These are phyloP conservation scores for Xerophyta viscosa DNA, from an alignment of 106 monocot species.

Conservation along the genomic window DNA sequence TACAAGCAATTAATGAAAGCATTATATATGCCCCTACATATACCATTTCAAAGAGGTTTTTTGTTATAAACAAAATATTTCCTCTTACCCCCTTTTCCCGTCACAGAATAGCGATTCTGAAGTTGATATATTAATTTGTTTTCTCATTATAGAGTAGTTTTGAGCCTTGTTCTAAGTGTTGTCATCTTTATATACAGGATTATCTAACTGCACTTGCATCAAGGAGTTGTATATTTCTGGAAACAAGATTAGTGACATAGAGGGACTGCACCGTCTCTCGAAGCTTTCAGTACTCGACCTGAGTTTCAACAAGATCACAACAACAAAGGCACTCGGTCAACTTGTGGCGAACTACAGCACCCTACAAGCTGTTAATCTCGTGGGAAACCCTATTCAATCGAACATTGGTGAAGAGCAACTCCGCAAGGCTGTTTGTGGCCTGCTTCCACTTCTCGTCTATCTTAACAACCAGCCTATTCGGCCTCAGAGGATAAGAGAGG, in stretches of 20 bases:
- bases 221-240: slow-evolving; percentile 91
- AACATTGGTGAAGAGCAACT: slow-evolving; percentile 86
- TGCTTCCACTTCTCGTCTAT: slow-evolving; percentile 60
- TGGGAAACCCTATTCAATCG: slow-evolving; percentile 77
- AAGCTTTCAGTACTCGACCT: slow-evolving; percentile 77
- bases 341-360: slow-evolving; percentile 92
- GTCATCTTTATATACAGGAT: slow-evolving; percentile 25
- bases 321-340: slow-evolving; percentile 68
- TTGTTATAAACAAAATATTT: too few relatives aligned
- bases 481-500: slow-evolving; percentile 51
- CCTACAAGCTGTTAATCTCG: slow-evolving; percentile 68
- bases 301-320: slow-evolving; percentile 93
- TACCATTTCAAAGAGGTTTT: too few relatives aligned
- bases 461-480: slow-evolving; percentile 86
- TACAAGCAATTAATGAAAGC: too few relatives aligned
- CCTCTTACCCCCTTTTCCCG: too few relatives aligned
- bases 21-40: too few relatives aligned
- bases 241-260: slow-evolving; percentile 86
- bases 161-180: too few relatives aligned
- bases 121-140: too few relatives aligned
- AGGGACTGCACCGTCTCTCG: slow-evolving; percentile 83
- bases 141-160: too few relatives aligned
- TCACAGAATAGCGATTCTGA: too few relatives aligned
- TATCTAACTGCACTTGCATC: slow-evolving; percentile 75
- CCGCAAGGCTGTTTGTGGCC: slow-evolving; percentile 50